Conservation (phyloP, 164 flowering plant genomes). For the Aristolochia californica region DNA sequence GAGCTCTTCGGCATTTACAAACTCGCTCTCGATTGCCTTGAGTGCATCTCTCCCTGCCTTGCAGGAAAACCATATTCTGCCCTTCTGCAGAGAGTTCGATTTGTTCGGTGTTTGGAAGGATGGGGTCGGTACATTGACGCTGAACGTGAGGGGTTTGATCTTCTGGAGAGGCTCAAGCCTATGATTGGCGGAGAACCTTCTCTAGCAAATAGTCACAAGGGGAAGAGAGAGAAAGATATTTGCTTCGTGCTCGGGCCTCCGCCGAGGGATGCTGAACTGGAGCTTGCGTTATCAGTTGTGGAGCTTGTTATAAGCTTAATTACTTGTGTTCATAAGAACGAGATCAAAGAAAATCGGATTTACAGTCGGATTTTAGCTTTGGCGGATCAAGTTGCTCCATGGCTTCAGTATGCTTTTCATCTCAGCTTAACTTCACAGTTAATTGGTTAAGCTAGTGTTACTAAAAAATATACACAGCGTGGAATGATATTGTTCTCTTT, state of each 20-base stretch:
- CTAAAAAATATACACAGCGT: no score
- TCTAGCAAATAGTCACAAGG: background rate
- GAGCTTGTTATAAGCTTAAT: conserved; percentile 42
- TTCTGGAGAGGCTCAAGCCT: conserved; percentile 37
- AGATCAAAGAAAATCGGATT: conserved; percentile 25
- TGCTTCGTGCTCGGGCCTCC: conserved; percentile 27
- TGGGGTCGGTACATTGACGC: conserved; percentile 45
- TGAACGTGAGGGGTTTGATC: conserved; percentile 29
- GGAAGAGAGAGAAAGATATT: conserved; percentile 10
- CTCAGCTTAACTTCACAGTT: background rate
- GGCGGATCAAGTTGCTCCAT: conserved; percentile 46
- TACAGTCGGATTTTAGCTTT: conserved; percentile 39
- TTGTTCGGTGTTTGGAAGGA: conserved; percentile 38
- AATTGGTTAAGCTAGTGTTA: background rate
- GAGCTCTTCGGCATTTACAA: conserved; percentile 39
- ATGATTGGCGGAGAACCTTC: conserved; percentile 4
- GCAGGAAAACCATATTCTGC: conserved; percentile 40
- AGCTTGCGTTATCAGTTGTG: conserved; percentile 37
- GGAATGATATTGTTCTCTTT: background rate
- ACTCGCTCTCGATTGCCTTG: conserved; percentile 24
- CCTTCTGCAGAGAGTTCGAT: conserved; percentile 37
- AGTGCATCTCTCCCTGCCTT: conserved; percentile 28
- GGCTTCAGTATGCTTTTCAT: conserved; percentile 48
- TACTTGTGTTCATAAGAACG: conserved; percentile 34
- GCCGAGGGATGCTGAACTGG: conserved; percentile 25